Base-by-base conservation (phyloP, 2,329 filamentous ascomycete species). In the Apiospora aurea region DNA sequence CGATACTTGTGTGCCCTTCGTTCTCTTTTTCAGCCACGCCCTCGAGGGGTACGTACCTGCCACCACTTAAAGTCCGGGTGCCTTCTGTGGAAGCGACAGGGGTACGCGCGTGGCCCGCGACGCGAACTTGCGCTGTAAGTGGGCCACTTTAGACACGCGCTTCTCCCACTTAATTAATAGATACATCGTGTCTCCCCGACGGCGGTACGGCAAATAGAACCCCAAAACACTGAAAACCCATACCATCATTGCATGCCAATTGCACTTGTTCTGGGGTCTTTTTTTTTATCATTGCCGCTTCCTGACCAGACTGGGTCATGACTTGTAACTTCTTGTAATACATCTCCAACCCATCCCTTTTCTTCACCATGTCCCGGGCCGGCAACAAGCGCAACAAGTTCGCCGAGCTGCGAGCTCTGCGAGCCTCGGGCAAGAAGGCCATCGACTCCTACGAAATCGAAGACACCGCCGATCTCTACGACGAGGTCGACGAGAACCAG, bases 401-500 rank as follows among this genome's bases (percentile, higher is more conserved):
- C 78, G 95, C 93, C 70, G 93, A 97, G 87, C 89, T 98, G 75
- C 90, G 90, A 78, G 95, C 94, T 80, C 89, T 97, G 76, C 93
- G 95, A 79, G 91, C 94, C 78, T 90, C 95, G 70, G 96, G 96
- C 83, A 97, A 97, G 87, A 98, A 96, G 83, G 92, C 92, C 76
- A 91, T 97, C 75, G 93, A 95, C 78, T 91, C 89, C 73, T 99
- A 98, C 85, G 87, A 97, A 82, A 90, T 98, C 74, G 90, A 94
- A 77, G 92, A 98, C 74, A 93, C 94, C 77, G 90, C 92, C 75
- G 91, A 94, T 76, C 86, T 99, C 64, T 99, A 98, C 84, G 96
- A 98, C 75, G 95, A 97, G 78, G 95, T 99, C 67, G 95, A 98
- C 79, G 96, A 99, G 78, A 96, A 96, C 79, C 93, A 94, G 69